Evolutionary conservation across 2,329 filamentous ascomycete genomes (phyloP).

Genomic region (Lachnellula occidentalis): DNA sequence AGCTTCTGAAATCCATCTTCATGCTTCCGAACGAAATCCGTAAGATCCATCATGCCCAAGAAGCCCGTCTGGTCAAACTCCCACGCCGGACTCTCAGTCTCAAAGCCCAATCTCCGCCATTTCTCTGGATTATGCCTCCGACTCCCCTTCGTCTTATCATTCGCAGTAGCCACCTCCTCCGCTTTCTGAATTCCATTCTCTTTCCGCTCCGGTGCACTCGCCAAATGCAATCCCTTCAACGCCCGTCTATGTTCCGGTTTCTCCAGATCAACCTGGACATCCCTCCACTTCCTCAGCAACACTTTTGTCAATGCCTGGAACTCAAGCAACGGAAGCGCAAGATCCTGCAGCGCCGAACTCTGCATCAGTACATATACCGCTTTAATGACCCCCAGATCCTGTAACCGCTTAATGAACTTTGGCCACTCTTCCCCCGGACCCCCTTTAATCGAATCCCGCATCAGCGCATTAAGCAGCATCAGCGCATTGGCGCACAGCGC

Average conservation of each 20-base stretch:
- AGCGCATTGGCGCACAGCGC: constrained; percentile 91
- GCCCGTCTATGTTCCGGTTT: constrained; percentile 82
- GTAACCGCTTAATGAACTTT: constrained; percentile 87
- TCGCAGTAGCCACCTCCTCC: constrained; percentile 35
- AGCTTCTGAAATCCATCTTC: constrained; percentile 91
- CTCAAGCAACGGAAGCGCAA: constrained; percentile 83
- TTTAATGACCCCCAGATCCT: constrained; percentile 88
- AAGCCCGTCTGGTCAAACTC: constrained; percentile 87
- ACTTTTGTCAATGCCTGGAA: constrained; percentile 91
- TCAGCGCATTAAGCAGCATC: constrained; percentile 91
- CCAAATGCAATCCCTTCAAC: constrained; percentile 69
- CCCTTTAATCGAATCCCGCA: constrained; percentile 65
- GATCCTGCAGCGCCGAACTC: constrained; percentile 82
- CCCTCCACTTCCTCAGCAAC: constrained; percentile 79
- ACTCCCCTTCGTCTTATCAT: constrained; percentile 50
- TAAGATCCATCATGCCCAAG: constrained; percentile 94
- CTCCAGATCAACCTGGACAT: constrained; percentile 78
- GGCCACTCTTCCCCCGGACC: constrained; percentile 71
- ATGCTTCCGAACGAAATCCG: constrained; percentile 87
- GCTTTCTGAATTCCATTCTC: constrained; percentile 28
- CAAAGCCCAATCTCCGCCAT: constrained; percentile 88
- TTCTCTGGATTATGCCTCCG: constrained; percentile 80
- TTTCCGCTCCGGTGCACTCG: constrained; percentile 64
- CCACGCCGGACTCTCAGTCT: constrained; percentile 76
- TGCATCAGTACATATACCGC: constrained; percentile 93